Conservation (phyloP, 176 grass and related monocot genomes). For the Phoenix roebelenii region DNA sequence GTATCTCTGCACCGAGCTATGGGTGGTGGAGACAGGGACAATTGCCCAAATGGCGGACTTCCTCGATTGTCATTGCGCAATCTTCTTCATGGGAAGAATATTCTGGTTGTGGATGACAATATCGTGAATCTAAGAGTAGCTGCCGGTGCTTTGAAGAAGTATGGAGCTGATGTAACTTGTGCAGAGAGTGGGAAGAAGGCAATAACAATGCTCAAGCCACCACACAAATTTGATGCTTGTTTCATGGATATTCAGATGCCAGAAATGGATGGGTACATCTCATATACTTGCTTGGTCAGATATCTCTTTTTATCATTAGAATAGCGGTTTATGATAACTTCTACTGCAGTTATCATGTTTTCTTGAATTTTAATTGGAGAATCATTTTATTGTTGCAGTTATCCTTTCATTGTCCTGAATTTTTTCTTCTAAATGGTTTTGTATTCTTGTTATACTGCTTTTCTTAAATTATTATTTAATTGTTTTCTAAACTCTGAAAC, state of each 20-base stretch:
- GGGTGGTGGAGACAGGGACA: slow-evolving; percentile 41
- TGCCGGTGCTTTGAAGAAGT: slow-evolving; percentile 86
- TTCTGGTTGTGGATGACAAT: slow-evolving; percentile 93
- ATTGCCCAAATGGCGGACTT: slow-evolving; percentile 54
- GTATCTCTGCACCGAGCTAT: slow-evolving; percentile 50
- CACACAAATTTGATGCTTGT: slow-evolving; percentile 94
- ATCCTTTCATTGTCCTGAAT: background rate
- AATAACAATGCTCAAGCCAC: slow-evolving; percentile 57
- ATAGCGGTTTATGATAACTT: no score
- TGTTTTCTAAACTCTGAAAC: background rate
- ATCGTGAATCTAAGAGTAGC: slow-evolving; percentile 92
- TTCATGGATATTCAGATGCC: slow-evolving; percentile 99
- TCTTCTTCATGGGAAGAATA: slow-evolving; percentile 78
- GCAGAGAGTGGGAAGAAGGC: slow-evolving; percentile 69
- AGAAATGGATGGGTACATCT: slow-evolving; percentile 87
- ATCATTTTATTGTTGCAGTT: no score
- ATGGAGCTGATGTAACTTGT: slow-evolving; percentile 73
- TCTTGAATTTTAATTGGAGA: no score
- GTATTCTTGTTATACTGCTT: background rate
- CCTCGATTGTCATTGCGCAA: slow-evolving; percentile 45
- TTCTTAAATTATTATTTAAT: background rate
- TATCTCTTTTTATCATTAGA: no score
- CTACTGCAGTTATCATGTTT: no score
- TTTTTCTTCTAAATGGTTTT: slow-evolving; percentile 17
- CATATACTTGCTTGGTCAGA: slow-evolving; percentile 1